These are phyloP conservation scores for Setomelanomma holmii DNA, from an alignment of 2,329 filamentous ascomycete species.

Conservation along the genomic window DNA sequence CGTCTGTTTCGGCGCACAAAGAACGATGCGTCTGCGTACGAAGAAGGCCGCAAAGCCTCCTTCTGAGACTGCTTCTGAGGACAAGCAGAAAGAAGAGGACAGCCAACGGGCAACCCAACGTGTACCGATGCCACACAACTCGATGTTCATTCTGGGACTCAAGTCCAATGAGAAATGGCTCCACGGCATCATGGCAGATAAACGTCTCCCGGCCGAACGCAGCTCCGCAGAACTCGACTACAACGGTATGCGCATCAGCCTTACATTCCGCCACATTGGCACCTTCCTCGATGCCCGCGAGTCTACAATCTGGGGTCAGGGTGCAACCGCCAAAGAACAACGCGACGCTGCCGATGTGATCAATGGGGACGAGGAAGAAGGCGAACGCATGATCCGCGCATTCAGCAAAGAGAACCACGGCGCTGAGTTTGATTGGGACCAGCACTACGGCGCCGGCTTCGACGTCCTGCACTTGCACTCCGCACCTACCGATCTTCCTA, in stretches of 20 bases:
- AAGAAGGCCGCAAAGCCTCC: slow-evolving; percentile 62
- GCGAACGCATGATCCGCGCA: slow-evolving; percentile 73
- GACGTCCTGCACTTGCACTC: slow-evolving; percentile 73
- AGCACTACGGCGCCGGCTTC: slow-evolving; percentile 78
- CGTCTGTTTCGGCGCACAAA: slow-evolving; percentile 88
- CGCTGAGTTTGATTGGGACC: slow-evolving; percentile 75
- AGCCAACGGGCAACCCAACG: slow-evolving; percentile 65
- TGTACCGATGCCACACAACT: slow-evolving; percentile 83
- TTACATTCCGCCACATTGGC: slow-evolving; percentile 89
- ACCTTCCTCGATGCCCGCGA: slow-evolving; percentile 77
- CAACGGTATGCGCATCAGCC: slow-evolving; percentile 79
- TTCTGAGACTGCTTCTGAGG: slow-evolving; percentile 17
- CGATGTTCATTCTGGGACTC: slow-evolving; percentile 82
- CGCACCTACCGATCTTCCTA: slow-evolving; percentile 41
- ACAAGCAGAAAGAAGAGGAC: slow-evolving; percentile 31
- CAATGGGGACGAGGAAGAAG: slow-evolving; percentile 72
- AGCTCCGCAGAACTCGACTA: slow-evolving; percentile 73
- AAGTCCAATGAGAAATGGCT: slow-evolving; percentile 86
- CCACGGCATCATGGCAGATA: slow-evolving; percentile 90
- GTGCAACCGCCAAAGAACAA: slow-evolving; percentile 73
- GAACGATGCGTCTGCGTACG: slow-evolving; percentile 87
- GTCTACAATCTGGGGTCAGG: slow-evolving; percentile 86
- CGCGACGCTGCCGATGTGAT: slow-evolving; percentile 68
- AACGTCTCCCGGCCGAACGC: slow-evolving; percentile 73
- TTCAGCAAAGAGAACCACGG: slow-evolving; percentile 86